These are phyloP conservation scores for Salix suchowensis DNA, from an alignment of 345 rosid genomes.

Conservation along the genomic window DNA sequence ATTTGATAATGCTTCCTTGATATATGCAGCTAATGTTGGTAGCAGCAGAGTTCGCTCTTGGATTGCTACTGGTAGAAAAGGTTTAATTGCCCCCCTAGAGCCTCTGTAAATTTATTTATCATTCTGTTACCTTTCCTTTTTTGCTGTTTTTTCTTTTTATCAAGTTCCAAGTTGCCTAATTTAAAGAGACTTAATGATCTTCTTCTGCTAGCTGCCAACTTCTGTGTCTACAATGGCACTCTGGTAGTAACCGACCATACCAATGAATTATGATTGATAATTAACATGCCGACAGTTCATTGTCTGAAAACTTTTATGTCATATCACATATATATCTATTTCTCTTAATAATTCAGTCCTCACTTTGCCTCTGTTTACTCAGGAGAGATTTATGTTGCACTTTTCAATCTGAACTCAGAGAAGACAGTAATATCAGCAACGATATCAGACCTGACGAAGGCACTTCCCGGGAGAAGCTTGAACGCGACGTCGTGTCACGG, in stretches of 20 bases:
- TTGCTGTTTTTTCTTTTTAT: neutral
- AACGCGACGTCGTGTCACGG: conserved; percentile 37
- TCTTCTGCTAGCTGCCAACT: neutral
- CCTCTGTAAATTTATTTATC: neutral
- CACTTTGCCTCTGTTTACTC: neutral
- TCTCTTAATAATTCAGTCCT: neutral
- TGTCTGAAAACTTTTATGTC: neutral
- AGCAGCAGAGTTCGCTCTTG: conserved; percentile 64
- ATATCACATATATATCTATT: neutral
- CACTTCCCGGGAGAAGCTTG: conserved; percentile 33
- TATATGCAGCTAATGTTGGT: conserved; percentile 24
- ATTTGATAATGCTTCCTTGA: neutral
- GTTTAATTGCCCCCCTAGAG: conserved; percentile 25
- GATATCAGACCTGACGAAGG: conserved; percentile 53
- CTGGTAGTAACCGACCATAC: neutral
- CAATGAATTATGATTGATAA: neutral
- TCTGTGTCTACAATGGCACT: neutral
- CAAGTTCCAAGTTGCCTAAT: neutral
- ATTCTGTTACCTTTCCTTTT: neutral
- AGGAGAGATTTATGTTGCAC: conserved; percentile 27
- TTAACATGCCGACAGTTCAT: neutral
- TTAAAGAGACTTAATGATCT: neutral
- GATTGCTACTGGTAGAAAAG: conserved; percentile 80
- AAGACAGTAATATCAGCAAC: conserved; percentile 45
- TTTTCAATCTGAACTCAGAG: conserved; percentile 22